Percentiles rank a stretch among this genome's conserved stretches.
phyloP scores from a whole-genome alignment of 2,329 filamentous ascomycete genomes.

The Claviceps maximensis region DNA sequence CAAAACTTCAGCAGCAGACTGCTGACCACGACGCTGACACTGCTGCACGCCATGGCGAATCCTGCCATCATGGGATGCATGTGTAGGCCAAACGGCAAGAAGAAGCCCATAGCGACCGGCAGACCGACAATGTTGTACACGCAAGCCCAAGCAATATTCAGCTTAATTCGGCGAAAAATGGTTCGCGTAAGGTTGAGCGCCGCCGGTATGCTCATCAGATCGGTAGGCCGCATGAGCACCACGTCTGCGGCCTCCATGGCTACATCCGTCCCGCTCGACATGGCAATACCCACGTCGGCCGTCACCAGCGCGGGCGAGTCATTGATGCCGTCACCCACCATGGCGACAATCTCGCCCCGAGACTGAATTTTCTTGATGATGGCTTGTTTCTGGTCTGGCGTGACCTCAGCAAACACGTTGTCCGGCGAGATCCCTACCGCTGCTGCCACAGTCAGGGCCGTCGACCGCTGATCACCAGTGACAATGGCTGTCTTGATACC shows the following conservation, averaged over 20 bases:
- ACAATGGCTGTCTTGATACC: constrained; percentile 82
- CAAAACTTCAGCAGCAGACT: constrained; percentile 78
- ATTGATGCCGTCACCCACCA: constrained; percentile 98
- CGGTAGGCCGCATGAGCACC: constrained; percentile 84
- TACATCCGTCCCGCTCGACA: constrained; percentile 86
- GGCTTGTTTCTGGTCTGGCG: constrained; percentile 78
- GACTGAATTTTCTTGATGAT: constrained; percentile 70
- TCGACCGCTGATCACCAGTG: constrained; percentile 79
- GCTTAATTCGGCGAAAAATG: constrained; percentile 86
- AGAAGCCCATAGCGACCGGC: constrained; percentile 93
- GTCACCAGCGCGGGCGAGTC: constrained; percentile 91
- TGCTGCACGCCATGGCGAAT: constrained; percentile 83
- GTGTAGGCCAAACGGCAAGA: constrained; percentile 76
- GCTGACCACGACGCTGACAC: constrained; percentile 78
- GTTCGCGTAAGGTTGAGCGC: constrained; percentile 67
- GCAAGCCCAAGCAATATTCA: constrained; percentile 88
- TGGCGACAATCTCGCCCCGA: constrained; percentile 67
- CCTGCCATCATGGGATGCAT: constrained; percentile 91
- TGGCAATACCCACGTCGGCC: constrained; percentile 84
- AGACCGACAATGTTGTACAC: constrained; percentile 84
- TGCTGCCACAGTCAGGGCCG: constrained; percentile 70
- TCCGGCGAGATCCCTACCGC: constrained; percentile 66
- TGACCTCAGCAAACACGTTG: constrained; percentile 75
- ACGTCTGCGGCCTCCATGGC: constrained; percentile 96
- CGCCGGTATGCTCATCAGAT: constrained; percentile 86